Percentiles rank a stretch among this genome's conserved stretches.
phyloP scores from a whole-genome alignment of 1,284 basidiomycete genomes.

The Erythrobasidium hasegawianum region DNA sequence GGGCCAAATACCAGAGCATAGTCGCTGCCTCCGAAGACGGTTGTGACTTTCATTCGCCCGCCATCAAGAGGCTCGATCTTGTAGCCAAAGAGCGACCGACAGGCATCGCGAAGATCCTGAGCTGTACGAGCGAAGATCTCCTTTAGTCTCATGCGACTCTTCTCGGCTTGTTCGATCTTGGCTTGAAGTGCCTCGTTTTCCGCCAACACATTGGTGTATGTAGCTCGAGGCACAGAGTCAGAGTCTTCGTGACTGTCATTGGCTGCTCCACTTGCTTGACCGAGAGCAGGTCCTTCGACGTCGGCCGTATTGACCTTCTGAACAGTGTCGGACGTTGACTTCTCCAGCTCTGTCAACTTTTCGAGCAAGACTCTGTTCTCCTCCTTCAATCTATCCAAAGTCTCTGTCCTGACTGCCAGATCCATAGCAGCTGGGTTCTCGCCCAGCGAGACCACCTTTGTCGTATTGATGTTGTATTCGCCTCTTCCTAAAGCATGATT shows the following conservation, averaged over 20 bases:
- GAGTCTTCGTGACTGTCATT: conserved; percentile 65
- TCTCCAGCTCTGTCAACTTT: conserved; percentile 46
- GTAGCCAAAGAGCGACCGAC: conserved; percentile 73
- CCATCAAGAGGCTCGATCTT: conserved; percentile 79
- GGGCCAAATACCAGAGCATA: conserved; percentile 43
- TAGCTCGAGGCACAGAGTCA: conserved; percentile 61
- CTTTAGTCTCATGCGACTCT: conserved; percentile 15
- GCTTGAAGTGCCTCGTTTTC: conserved; percentile 19
- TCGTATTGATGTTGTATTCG: conserved; percentile 66
- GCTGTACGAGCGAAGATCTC: conserved; percentile 64
- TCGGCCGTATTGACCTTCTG: conserved; percentile 55
- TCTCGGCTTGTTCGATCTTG: conserved; percentile 32
- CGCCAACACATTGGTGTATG: conserved; percentile 16
- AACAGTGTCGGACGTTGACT: neutral
- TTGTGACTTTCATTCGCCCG: conserved; percentile 74
- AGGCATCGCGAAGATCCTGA: conserved; percentile 73
- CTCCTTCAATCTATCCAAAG: conserved; percentile 63
- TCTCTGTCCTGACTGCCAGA: conserved; percentile 63
- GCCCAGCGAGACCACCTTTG: conserved; percentile 63
- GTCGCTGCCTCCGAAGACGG: conserved; percentile 60
- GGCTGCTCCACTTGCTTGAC: conserved; percentile 61
- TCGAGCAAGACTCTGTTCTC: conserved; percentile 68
- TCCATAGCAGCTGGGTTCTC: conserved; percentile 73
- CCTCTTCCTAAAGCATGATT: conserved; percentile 70
- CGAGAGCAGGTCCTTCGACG: conserved; percentile 61